Conservation (phyloP, 2,329 filamentous ascomycete genomes). For the Cryphonectria nitschkei region DNA sequence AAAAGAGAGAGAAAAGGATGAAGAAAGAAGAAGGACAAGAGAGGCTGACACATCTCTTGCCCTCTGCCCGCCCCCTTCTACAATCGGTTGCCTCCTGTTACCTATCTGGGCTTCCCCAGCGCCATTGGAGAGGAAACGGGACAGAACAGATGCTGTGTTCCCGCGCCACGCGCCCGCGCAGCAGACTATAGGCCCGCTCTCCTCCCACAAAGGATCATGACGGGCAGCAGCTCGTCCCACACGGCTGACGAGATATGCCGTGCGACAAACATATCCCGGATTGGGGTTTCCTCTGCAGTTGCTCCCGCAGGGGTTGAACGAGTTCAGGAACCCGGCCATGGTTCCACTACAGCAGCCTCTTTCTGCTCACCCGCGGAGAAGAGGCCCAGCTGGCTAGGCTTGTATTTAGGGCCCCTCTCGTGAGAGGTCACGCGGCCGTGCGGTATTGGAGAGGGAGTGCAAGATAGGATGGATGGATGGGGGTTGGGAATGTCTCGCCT, state of each 20-base stretch:
- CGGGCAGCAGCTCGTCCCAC: too few relatives aligned
- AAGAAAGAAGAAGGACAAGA: too few relatives aligned
- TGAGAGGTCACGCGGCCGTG: background rate
- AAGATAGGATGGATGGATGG: background rate
- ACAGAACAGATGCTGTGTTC: background rate
- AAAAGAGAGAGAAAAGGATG: too few relatives aligned
- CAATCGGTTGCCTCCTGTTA: too few relatives aligned
- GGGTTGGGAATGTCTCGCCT: conserved; percentile 2
- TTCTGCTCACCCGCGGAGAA: too few relatives aligned
- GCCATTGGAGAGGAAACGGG: too few relatives aligned
- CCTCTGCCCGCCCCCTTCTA: too few relatives aligned
- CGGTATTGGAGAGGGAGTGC: background rate
- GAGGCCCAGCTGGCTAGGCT: too few relatives aligned
- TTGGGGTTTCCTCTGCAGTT: background rate
- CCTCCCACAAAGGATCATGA: too few relatives aligned
- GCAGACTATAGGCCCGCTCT: too few relatives aligned
- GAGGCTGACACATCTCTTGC: background rate
- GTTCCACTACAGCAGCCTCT: background rate
- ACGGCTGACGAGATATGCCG: background rate
- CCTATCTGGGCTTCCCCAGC: too few relatives aligned
- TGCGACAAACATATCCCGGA: background rate
- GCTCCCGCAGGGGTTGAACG: background rate
- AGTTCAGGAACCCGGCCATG: background rate
- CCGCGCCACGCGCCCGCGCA: background rate
- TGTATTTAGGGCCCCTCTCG: too few relatives aligned